These are phyloP conservation scores for Penicillium italicum DNA, from an alignment of 2,329 filamentous ascomycete species.

Conservation along the genomic window DNA sequence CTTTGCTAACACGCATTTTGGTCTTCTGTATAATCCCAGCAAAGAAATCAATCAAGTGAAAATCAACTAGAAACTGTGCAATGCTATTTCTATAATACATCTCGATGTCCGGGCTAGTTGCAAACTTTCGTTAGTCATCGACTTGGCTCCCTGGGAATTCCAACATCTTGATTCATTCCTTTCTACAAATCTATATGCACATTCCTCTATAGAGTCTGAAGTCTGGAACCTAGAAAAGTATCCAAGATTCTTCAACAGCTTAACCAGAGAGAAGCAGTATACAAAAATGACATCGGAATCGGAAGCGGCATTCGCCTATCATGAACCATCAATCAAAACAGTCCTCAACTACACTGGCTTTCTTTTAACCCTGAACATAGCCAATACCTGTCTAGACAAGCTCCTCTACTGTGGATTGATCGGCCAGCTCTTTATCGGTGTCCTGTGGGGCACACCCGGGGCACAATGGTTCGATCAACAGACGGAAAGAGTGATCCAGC, in stretches of 20 bases:
- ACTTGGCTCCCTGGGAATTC: neutral
- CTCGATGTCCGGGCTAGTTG: neutral
- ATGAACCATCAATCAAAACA: conserved; percentile 58
- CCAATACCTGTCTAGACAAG: conserved; percentile 57
- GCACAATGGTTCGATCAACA: conserved; percentile 55
- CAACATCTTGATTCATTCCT: neutral
- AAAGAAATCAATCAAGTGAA: too few relatives aligned
- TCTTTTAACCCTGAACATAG: conserved; percentile 58
- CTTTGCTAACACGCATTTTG: too few relatives aligned
- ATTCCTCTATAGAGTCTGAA: neutral
- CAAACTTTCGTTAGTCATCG: neutral
- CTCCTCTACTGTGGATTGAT: conserved; percentile 67
- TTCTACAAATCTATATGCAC: neutral
- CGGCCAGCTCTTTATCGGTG: conserved; percentile 67
- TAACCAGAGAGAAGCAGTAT: neutral
- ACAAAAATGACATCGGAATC: neutral
- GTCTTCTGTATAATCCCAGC: too few relatives aligned
- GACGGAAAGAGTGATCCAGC: conserved; percentile 55
- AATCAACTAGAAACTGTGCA: too few relatives aligned
- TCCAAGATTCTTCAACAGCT: neutral
- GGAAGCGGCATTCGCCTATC: conserved; percentile 50
- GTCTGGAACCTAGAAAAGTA: neutral
- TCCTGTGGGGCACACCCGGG: conserved; percentile 67
- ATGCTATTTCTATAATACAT: too few relatives aligned
- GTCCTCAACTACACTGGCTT: conserved; percentile 62